Conservation (phyloP, 192 early-diverging fungal species). For the Backusella morwellensis region DNA sequence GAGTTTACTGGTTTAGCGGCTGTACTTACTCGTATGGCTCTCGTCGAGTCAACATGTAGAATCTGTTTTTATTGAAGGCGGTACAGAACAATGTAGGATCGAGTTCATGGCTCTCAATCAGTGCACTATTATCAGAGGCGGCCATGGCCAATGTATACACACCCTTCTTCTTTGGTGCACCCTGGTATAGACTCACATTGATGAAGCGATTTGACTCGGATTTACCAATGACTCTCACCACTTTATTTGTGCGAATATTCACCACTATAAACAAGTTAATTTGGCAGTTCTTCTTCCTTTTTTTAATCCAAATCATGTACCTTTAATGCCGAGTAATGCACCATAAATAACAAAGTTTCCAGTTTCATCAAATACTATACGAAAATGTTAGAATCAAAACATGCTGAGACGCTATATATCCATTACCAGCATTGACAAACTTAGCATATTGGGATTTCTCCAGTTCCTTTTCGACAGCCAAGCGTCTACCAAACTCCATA, state of each 20-base stretch:
- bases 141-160: slow-evolving; percentile 80
- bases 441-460: slow-evolving; percentile 67
- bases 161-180: slow-evolving; percentile 79
- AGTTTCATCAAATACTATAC: slow-evolving; percentile 77
- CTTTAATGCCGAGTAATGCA: slow-evolving; percentile 94
- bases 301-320: slow-evolving; percentile 5
- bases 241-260: slow-evolving; percentile 84
- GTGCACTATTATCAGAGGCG: slow-evolving; percentile 79
- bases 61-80: slow-evolving; percentile 88
- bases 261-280: slow-evolving; percentile 48
- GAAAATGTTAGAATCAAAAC: no score
- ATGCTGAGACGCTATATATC: slow-evolving; percentile 36
- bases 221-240: slow-evolving; percentile 83
- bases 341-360: slow-evolving; percentile 87
- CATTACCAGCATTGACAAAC: slow-evolving; percentile 65
- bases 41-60: slow-evolving; percentile 88
- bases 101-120: slow-evolving; percentile 57
- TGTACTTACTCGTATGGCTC: slow-evolving; percentile 74
- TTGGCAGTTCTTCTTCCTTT: no score
- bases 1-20: no score
- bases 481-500: slow-evolving; percentile 96
- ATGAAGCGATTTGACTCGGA: slow-evolving; percentile 89
- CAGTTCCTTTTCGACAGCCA: slow-evolving; percentile 87
- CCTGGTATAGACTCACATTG: slow-evolving; percentile 88
- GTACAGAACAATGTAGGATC: slow-evolving; percentile 93